These are phyloP conservation scores for Rhytidhysteron rufulum DNA, from an alignment of 2,329 filamentous ascomycete genomes.

Conservation along the genomic window DNA sequence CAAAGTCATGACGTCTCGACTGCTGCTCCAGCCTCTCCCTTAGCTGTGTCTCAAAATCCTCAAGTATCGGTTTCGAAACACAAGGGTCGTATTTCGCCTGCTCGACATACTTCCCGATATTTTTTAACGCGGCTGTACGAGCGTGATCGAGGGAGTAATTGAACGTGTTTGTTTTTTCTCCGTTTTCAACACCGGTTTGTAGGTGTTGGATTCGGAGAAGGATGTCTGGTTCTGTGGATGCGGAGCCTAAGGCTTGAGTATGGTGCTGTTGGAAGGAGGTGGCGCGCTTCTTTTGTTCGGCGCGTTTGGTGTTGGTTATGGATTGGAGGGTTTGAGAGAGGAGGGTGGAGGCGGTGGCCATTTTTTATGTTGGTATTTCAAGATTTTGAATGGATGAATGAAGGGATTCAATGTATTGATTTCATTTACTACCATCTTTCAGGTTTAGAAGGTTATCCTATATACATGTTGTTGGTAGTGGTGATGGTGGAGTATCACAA, in stretches of 20 bases:
- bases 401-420: too few species aligned
- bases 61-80: constrained; percentile 17
- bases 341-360: constrained; percentile 14
- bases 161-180: constrained; percentile 20
- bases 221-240: constrained; percentile 13
- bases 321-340: constrained; percentile 32
- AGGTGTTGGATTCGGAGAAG: constrained; percentile 22
- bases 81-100: constrained; percentile 25
- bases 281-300: constrained; percentile 35
- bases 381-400: too few species aligned
- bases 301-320: constrained; percentile 33
- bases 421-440: too few species aligned
- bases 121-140: constrained; percentile 11
- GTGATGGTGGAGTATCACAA: too few species aligned
- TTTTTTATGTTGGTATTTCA: too few species aligned
- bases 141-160: constrained; percentile 4
- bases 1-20: constrained; percentile 27
- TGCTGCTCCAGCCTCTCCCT: constrained; percentile 22
- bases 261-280: constrained; percentile 27
- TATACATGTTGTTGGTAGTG: too few species aligned
- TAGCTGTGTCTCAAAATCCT: constrained; percentile 21
- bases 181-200: constrained; percentile 24
- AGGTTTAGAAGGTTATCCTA: too few species aligned
- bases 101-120: constrained; percentile 20
- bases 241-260: constrained; percentile 11